These are phyloP conservation scores for Tricholoma saponaceum DNA, from an alignment of 768 basidiomycete species.

Conservation along the genomic window DNA sequence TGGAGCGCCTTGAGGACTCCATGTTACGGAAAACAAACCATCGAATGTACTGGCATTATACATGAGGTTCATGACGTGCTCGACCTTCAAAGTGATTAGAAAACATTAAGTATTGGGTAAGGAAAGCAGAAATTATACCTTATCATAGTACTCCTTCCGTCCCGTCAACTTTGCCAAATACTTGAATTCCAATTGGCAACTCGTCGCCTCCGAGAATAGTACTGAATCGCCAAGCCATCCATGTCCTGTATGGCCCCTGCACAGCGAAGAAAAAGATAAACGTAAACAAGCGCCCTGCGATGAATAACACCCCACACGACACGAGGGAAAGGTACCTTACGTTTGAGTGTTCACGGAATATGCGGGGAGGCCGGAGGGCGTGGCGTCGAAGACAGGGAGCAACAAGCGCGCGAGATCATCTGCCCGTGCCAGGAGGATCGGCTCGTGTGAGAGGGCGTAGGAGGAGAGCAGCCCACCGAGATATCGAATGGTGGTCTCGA, in stretches of 20 bases:
- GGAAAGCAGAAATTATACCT: conserved; percentile 16
- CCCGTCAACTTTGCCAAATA: conserved; percentile 69
- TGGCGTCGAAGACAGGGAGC: conserved; percentile 57
- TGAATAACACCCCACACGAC: neutral
- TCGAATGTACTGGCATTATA: conserved; percentile 26
- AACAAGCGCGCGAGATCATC: conserved; percentile 59
- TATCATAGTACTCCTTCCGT: conserved; percentile 44
- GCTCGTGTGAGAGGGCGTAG: conserved; percentile 71
- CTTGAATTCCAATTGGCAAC: conserved; percentile 73
- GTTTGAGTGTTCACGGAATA: conserved; percentile 55
- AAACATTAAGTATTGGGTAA: neutral
- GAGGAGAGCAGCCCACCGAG: conserved; percentile 82
- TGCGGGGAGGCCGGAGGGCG: conserved; percentile 58
- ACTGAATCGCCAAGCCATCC: conserved; percentile 24
- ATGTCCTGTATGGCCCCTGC: conserved; percentile 29
- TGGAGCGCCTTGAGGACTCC: conserved; percentile 23
- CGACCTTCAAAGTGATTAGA: conserved; percentile 18
- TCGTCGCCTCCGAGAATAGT: conserved; percentile 37
- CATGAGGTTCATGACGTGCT: conserved; percentile 35
- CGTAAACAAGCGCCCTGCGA: too few species aligned
- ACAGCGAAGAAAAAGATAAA: neutral
- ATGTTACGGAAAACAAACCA: conserved; percentile 32
- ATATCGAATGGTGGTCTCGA: conserved; percentile 74
- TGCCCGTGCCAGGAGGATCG: too few species aligned
- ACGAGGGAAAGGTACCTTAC: conserved; percentile 19